Evolutionary conservation across 768 basidiomycete genomes (phyloP).

Genomic region (Clitopilus hobsonii): DNA sequence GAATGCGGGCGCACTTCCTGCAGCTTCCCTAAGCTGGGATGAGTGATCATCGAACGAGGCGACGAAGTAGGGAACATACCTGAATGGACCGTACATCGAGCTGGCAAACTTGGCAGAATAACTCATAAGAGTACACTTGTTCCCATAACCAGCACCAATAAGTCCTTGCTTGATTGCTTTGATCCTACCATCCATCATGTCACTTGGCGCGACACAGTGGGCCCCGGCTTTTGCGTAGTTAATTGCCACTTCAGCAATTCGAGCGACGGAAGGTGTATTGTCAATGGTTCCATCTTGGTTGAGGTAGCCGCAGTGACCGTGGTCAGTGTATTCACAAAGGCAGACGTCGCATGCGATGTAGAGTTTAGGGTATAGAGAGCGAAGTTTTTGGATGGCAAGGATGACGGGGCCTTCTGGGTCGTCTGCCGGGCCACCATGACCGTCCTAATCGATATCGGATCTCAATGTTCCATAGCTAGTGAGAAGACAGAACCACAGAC

Average conservation of each 20-base stretch:
- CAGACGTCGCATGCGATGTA: constrained; percentile 96
- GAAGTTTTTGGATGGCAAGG: constrained; percentile 78
- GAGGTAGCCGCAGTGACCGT: constrained; percentile 92
- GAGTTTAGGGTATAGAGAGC: constrained; percentile 71
- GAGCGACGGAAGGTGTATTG: constrained; percentile 71
- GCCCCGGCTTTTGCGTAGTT: constrained; percentile 94
- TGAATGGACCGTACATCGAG: constrained; percentile 92
- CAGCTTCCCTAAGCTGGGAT: constrained; percentile 71
- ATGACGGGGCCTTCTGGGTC: constrained; percentile 91
- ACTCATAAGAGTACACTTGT: constrained; percentile 90
- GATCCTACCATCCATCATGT: constrained; percentile 99
- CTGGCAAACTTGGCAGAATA: constrained; percentile 99
- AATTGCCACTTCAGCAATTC: constrained; percentile 89
- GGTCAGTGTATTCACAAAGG: constrained; percentile 98
- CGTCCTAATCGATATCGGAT: constrained; percentile 52
- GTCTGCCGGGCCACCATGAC: constrained; percentile 81
- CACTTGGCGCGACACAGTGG: constrained; percentile 96
- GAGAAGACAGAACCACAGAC: constrained; percentile 6
- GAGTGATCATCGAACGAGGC: background rate
- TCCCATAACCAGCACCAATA: constrained; percentile 80
- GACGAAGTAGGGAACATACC: constrained; percentile 44
- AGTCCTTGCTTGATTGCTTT: constrained; percentile 82
- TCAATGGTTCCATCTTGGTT: constrained; percentile 73
- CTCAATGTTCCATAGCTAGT: background rate
- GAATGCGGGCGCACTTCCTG: constrained; percentile 91